Conservation (phyloP, 73 alveolate species). For the Breviolum minutum region DNA sequence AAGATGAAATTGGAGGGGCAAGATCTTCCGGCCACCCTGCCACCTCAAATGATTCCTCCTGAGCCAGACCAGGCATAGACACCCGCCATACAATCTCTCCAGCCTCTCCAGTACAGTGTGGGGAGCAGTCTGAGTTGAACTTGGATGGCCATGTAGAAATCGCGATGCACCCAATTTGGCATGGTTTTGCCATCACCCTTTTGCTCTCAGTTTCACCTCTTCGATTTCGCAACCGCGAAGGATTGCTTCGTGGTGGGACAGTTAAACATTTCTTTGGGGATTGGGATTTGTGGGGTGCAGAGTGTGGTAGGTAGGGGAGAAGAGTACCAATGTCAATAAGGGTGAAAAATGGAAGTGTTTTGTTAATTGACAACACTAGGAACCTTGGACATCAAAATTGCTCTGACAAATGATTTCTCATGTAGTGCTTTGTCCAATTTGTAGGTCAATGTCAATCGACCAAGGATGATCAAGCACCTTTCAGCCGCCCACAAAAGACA, state of each 20-base stretch:
- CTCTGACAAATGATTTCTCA: not conserved
- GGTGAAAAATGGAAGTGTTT: too few relatives aligned
- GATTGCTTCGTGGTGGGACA: not conserved
- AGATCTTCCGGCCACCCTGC: slow-evolving; percentile 61
- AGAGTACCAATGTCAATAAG: too few relatives aligned
- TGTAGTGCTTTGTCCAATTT: not conserved
- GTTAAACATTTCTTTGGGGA: too few relatives aligned
- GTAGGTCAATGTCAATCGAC: too few relatives aligned
- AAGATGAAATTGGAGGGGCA: slow-evolving; percentile 89
- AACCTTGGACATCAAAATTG: not conserved
- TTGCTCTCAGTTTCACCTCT: not conserved
- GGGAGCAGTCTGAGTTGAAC: not conserved
- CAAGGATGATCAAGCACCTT: too few relatives aligned
- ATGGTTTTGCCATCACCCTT: not conserved
- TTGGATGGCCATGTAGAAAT: too few relatives aligned
- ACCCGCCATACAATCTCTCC: not conserved
- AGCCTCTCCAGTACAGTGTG: not conserved
- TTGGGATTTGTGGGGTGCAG: too few relatives aligned
- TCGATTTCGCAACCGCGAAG: not conserved
- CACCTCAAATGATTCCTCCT: not conserved
- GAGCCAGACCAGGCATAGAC: not conserved
- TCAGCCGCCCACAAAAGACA: too few relatives aligned
- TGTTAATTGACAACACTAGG: too few relatives aligned
- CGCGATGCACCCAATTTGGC: not conserved
- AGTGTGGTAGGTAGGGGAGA: too few relatives aligned